Evolutionary conservation across 257 asterid species (phyloP), one percentile per base, ranked within the genome.

Genomic region (Rauvolfia tetraphylla): DNA sequence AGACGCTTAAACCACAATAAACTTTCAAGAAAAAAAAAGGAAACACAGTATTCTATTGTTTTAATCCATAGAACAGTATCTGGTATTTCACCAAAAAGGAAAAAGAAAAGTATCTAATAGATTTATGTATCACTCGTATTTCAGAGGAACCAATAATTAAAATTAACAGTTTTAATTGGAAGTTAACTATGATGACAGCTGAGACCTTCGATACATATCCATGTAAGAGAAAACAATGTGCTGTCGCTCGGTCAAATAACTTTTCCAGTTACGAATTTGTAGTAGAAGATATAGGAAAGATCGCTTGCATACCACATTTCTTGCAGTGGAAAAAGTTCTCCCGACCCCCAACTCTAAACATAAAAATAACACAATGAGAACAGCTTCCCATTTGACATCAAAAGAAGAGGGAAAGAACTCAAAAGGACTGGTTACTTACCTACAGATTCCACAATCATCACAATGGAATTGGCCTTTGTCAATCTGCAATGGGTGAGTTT

Each of bases 391-490:
- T 13, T n/a, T 44, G 41, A 75, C 17, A 54, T 34, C 3, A 23
- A 44, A 54, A 33, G 36, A 53, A 6, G 57, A 49, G 13, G 29
- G 12, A 71, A 54, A 23, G 13, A 14, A 8, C 44, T 20, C 29
- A 0, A 36, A 71, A 25, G 39, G 74, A 27, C 56, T 42, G 53
- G 48, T 63, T 20, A 78, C 92, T 25, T 72, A 89, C 99, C 99
- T 93, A 90, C 99, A 95, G 41, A 95, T 87, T 23, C 99, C 99
- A 81, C 99, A 95, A 82, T 91, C 98, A 68, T 95, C 91, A 68
- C 99, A 95, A 83, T 95, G 99, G 73, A 91, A 95, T 70, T 90
- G 96, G 33, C 90, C 92, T 85, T 93, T 95, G 73, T 83, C 96
- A 38, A 81, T 71, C 99, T 95, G 97, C 80, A 82, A 20, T 65